Evolutionary conservation across 179 eudicot species (phyloP).

Genomic region (Silene noctiflora): DNA sequence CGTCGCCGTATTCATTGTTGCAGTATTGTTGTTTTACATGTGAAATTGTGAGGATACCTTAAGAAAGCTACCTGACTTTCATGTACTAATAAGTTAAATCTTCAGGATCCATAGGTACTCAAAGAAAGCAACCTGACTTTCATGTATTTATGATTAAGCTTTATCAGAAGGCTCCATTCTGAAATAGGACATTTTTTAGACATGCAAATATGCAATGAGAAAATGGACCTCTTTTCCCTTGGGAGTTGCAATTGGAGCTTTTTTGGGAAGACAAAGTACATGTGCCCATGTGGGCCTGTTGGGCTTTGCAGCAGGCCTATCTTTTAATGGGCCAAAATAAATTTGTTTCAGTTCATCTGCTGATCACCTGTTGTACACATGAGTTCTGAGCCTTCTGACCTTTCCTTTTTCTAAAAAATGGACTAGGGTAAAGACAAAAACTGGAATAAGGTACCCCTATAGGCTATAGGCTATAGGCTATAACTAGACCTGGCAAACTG

Average conservation of each 20-base stretch:
- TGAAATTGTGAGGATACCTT: background rate
- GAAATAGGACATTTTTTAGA: background rate
- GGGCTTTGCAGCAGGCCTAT: too few relatives aligned
- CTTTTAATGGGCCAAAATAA: too few relatives aligned
- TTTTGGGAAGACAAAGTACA: too few relatives aligned
- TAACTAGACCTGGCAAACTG: too few relatives aligned
- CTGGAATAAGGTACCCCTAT: background rate
- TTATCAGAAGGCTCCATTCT: background rate
- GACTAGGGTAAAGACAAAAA: background rate
- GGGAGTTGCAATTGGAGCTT: too few relatives aligned
- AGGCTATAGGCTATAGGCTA: too few relatives aligned
- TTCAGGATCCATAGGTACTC: too few relatives aligned
- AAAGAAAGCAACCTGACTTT: background rate
- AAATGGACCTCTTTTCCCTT: too few relatives aligned
- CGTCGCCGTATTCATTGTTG: background rate
- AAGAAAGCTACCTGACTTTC: conserved; percentile 10
- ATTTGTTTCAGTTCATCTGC: too few relatives aligned
- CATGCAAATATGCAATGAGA: background rate
- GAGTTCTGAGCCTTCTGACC: background rate
- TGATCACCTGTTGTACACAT: too few relatives aligned
- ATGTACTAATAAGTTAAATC: background rate
- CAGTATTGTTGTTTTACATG: background rate
- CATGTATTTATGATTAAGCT: background rate
- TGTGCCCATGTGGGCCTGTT: too few relatives aligned
- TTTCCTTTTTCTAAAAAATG: too few relatives aligned